Base-by-base conservation (phyloP, 2,329 filamentous ascomycete genomes). In the Penicillium sp. region DNA sequence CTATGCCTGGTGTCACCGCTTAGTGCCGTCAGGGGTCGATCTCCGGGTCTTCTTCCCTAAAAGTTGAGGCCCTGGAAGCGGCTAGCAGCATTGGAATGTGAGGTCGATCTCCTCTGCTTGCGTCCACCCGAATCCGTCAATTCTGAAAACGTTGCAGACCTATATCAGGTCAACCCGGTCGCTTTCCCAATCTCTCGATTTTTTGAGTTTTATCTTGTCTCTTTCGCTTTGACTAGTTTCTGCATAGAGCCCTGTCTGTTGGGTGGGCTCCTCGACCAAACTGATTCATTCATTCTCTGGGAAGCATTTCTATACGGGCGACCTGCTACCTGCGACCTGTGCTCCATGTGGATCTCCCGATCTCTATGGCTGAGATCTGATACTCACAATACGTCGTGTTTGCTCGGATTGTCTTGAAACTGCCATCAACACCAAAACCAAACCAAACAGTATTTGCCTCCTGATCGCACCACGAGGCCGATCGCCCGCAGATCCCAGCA, bases 31-130 rank as follows among this genome's bases (percentile, higher is more conserved):
- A 29, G 46, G 24, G 34, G 24, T 50, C 37, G 36, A 50, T 24
- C 42, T 29, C 42, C 42, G n/a, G 18, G 24, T 28, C 18, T 19
- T 28, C 36, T 24, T 50, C 28, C 34, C 14, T 37, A 42, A 57
- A 19, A 37, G 50, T n/a, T 24, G 42, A 49, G 46, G 51, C 48
- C 51, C 53, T 54, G 51, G 51, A 42, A 58, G 43, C 63, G 63
- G 63, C 62, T 65, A 65, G 48, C 62, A 65, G 62, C 61, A 64
- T 52, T 56, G 63, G 62, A 65, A 64, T 65, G 61, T 63, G 56
- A 55, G 43, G 42, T 45, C 42, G 42, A 45, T 45, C 26, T 26
- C 39, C 42, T 42, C 57, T 63, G 58, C 49, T 64, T 64, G 61
- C 61, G 61, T 56, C 56, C 51, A 56, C 55, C 61, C 56, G 59